Base-by-base conservation (phyloP, 768 basidiomycete genomes). In the Termitomyces sp. region DNA sequence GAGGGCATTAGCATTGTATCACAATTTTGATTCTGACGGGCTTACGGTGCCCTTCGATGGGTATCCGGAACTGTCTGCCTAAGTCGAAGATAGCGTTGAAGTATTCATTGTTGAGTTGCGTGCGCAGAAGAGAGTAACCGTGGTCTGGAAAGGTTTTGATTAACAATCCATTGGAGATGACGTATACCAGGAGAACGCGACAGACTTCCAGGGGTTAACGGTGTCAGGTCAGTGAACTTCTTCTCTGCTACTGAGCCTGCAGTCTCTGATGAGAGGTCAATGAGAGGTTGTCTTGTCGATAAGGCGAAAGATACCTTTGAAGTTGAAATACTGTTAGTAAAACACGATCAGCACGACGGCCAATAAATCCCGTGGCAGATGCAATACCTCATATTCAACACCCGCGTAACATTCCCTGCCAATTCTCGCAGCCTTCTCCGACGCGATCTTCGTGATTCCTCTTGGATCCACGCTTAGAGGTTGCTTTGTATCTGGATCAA, bases 161-260 rank as follows among this genome's bases (percentile, higher is more conserved):
- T 9, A 55, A 15, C 12, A 12, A 4, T 54, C 11, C 0, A 3
- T 13, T 22, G 24, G 16, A 16, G 5, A 15, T 20, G 40, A 16
- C 2, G n/a, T n/a, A 12, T 12, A 16, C 5, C 3, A 40, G 46
- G 24, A 33, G 28, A 48, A 52, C 15, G 4, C n/a, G 44, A 80
- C 93, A 66, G 70, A 97, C 95, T 98, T 72, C 97, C 97, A 3
- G 95, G 85, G 1, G 96, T 98, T 46, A 99, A 75, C 7, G 96
- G 88, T 44, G 86, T 79, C 6, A 98, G 79, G 61, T 84, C 75
- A 1, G 75, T 78, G 70, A 92, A 98, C 11, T 84, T 83, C 78
- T 99, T 99, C 65, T 91, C 80, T 9, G 85, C 85, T 1, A 85
- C 76, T 28, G 87, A 84, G 15, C 87, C 76, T 0, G 97, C 83